These are phyloP conservation scores for Epichloe uncinata DNA, from an alignment of 2,329 filamentous ascomycete genomes.

Conservation along the genomic window DNA sequence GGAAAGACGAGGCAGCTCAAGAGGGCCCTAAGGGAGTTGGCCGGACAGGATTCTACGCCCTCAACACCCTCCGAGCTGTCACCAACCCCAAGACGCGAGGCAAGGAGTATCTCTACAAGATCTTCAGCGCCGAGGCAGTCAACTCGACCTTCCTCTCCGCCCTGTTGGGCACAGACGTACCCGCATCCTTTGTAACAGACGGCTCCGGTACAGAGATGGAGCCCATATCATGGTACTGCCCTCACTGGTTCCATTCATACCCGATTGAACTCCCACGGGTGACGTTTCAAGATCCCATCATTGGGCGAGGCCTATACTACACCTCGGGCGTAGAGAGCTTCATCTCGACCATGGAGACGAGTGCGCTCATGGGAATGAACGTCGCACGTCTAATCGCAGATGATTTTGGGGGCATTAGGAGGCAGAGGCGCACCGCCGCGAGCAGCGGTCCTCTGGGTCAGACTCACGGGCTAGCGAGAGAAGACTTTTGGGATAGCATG, in stretches of 20 bases:
- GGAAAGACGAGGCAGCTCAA: constrained; percentile 37
- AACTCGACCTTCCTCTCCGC: constrained; percentile 38
- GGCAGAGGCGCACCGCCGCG: neutral
- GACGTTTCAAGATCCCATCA: constrained; percentile 68
- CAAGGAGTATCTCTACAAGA: constrained; percentile 49
- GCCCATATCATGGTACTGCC: constrained; percentile 61
- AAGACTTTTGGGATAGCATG: constrained; percentile 10
- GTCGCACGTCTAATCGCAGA: constrained; percentile 60
- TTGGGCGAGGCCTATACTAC: constrained; percentile 57
- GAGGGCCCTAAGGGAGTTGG: constrained; percentile 49
- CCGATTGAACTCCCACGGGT: constrained; percentile 73
- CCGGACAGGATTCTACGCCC: constrained; percentile 68
- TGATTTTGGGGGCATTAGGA: constrained; percentile 27
- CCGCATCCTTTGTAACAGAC: constrained; percentile 25
- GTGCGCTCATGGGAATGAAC: constrained; percentile 79
- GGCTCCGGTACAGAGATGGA: constrained; percentile 22
- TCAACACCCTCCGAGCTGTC: constrained; percentile 57
- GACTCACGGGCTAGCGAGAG: neutral
- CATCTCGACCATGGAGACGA: constrained; percentile 97
- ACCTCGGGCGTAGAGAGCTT: constrained; percentile 78
- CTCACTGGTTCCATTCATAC: constrained; percentile 72
- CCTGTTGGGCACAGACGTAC: constrained; percentile 36
- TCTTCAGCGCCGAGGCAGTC: constrained; percentile 45
- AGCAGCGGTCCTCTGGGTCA: neutral
- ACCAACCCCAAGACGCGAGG: constrained; percentile 44